Evolutionary conservation across 352 stramenopile species (phyloP).

Genomic region (Phytophthora megakarya): DNA sequence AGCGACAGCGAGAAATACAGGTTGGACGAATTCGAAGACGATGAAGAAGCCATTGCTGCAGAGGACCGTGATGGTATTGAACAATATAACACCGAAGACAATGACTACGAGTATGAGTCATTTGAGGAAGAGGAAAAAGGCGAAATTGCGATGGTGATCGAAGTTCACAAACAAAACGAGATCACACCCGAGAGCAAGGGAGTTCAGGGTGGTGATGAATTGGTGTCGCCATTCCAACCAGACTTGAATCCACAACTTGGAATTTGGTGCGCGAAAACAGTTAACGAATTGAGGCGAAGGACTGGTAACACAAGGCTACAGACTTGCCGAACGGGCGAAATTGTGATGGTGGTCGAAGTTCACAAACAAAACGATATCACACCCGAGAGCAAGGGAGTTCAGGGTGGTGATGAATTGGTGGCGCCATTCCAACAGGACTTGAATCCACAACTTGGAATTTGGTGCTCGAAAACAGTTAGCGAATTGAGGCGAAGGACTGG

Average conservation of each 20-base stretch:
- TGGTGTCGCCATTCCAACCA: neutral
- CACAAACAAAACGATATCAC: too few relatives aligned
- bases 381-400: neutral
- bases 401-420: neutral
- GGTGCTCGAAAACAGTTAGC: conserved; percentile 21
- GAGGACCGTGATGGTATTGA: neutral
- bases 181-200: neutral
- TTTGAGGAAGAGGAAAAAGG: conserved; percentile 20
- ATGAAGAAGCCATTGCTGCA: conserved; percentile 6
- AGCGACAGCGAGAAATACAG: conserved; percentile 19
- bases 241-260: conserved; percentile 1
- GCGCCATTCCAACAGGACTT: neutral
- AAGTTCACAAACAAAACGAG: neutral
- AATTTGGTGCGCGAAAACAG: conserved; percentile 19
- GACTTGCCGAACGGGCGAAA: neutral
- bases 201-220: neutral
- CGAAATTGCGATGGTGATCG: neutral
- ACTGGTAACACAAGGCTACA: neutral
- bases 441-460: conserved; percentile 4
- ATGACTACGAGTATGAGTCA: conserved; percentile 17
- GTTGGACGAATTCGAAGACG: conserved; percentile 27
- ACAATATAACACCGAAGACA: neutral
- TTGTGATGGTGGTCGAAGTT: too few relatives aligned
- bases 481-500: neutral
- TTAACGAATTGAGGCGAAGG: conserved; percentile 6